Percentiles rank a stretch among this genome's conserved stretches.
These are phyloP conservation scores for Petunia hybrid DNA, from an alignment of 305 asterid genomes.

Conservation along the genomic window DNA sequence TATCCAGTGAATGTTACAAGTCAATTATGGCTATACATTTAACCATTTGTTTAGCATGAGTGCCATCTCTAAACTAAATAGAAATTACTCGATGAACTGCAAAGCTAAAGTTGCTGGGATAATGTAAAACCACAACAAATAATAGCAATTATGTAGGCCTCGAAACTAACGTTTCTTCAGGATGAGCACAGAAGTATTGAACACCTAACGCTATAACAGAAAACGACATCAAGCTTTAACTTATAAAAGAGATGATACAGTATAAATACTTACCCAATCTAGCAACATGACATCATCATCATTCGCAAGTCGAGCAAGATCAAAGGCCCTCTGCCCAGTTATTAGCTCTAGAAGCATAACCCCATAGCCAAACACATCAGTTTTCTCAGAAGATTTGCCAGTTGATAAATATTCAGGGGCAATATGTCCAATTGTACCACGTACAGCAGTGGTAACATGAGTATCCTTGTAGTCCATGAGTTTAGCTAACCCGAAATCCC, in stretches of 20 bases:
- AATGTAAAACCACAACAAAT: not conserved
- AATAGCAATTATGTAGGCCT: slow-evolving; percentile 17
- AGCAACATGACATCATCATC: slow-evolving; percentile 79
- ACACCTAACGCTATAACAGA: slow-evolving; percentile 5
- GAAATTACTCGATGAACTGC: not conserved
- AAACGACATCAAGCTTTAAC: slow-evolving; percentile 14
- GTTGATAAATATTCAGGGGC: slow-evolving; percentile 73
- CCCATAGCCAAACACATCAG: slow-evolving; percentile 72
- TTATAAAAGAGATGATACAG: not conserved
- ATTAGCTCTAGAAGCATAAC: slow-evolving; percentile 85
- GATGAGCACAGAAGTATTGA: not conserved
- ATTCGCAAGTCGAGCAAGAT: slow-evolving; percentile 79
- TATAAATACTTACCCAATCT: slow-evolving; percentile 64
- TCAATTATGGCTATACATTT: slow-evolving; percentile 1
- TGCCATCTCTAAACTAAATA: not conserved
- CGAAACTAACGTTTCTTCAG: slow-evolving; percentile 7
- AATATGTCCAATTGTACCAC: slow-evolving; percentile 71
- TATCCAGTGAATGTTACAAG: slow-evolving; percentile 5
- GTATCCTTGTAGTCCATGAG: slow-evolving; percentile 84
- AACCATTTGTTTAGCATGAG: slow-evolving; percentile 1
- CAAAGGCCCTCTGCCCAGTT: slow-evolving; percentile 81
- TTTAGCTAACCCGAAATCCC: slow-evolving; percentile 79
- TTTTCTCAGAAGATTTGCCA: slow-evolving; percentile 70
- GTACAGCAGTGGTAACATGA: slow-evolving; percentile 71
- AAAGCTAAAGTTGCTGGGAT: not conserved